phyloP scores from a whole-genome alignment of 768 basidiomycete genomes.

The Boletus tylopilopsis region DNA sequence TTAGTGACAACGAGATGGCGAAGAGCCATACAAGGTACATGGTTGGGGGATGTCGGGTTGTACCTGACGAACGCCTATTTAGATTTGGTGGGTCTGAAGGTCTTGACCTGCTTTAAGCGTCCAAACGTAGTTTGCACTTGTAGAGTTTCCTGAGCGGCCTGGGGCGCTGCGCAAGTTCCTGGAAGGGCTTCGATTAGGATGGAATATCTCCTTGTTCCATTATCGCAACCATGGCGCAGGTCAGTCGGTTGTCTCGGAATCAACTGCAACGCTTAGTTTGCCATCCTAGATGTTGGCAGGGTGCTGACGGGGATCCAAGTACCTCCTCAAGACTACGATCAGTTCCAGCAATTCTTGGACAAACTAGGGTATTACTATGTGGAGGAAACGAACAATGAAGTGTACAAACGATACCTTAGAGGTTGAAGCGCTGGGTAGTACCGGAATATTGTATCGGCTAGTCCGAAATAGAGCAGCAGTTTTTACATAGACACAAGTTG shows the following conservation, averaged over 20 bases:
- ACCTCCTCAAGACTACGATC: slow-evolving; percentile 57
- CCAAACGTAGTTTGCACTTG: neutral
- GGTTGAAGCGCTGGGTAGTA: slow-evolving; percentile 24
- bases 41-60: slow-evolving; percentile 79
- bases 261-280: neutral
- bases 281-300: slow-evolving; percentile 79
- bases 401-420: slow-evolving; percentile 72
- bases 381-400: slow-evolving; percentile 88
- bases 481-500: neutral
- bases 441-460: neutral
- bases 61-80: slow-evolving; percentile 84
- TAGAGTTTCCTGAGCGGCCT: slow-evolving; percentile 96
- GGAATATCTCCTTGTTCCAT: slow-evolving; percentile 97
- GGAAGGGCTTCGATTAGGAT: slow-evolving; percentile 71
- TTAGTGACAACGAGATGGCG: slow-evolving; percentile 93
- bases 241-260: slow-evolving; percentile 34
- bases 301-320: slow-evolving; percentile 94
- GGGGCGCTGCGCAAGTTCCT: slow-evolving; percentile 90
- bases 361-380: slow-evolving; percentile 84
- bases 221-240: slow-evolving; percentile 98
- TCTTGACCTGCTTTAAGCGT: slow-evolving; percentile 1
- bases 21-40: slow-evolving; percentile 94
- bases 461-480: no score
- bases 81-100: slow-evolving; percentile 71
- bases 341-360: slow-evolving; percentile 72